Evolutionary conservation across 108 stramenopile species (phyloP).

Genomic region (Chaetoceros tenuissimus): DNA sequence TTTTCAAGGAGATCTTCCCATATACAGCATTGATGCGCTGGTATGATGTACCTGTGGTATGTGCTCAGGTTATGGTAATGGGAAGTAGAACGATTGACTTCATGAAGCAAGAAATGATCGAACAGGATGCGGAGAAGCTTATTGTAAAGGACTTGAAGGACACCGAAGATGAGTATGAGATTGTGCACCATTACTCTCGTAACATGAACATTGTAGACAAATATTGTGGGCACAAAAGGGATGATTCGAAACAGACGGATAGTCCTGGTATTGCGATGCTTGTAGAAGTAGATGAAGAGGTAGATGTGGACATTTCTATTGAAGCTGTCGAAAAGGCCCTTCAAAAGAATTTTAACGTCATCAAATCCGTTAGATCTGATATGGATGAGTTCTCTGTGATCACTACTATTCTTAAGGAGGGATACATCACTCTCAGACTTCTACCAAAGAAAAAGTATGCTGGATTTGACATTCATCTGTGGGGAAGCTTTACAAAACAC

Average conservation of each 20-base stretch:
- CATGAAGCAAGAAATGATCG: not conserved
- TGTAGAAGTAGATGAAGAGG: slow-evolving; percentile 67
- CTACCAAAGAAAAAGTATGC: slow-evolving; percentile 46
- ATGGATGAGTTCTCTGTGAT: slow-evolving; percentile 17
- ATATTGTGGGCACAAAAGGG: slow-evolving; percentile 14
- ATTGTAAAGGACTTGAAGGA: slow-evolving; percentile 24
- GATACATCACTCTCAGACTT: slow-evolving; percentile 46
- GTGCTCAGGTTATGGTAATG: slow-evolving; percentile 18
- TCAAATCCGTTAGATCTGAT: slow-evolving; percentile 20
- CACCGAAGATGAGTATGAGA: slow-evolving; percentile 40
- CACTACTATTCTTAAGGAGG: slow-evolving; percentile 43
- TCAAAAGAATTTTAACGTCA: slow-evolving; percentile 24
- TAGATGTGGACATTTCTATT: slow-evolving; percentile 16
- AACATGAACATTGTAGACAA: slow-evolving; percentile 24
- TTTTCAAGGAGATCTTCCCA: not conserved
- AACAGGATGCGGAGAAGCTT: slow-evolving; percentile 7
- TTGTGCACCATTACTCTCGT: slow-evolving; percentile 60
- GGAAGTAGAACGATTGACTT: slow-evolving; percentile 26
- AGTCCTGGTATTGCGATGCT: slow-evolving; percentile 59
- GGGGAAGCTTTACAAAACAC: slow-evolving; percentile 36
- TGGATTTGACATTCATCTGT: slow-evolving; percentile 56
- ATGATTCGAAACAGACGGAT: slow-evolving; percentile 31
- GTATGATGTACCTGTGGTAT: slow-evolving; percentile 23
- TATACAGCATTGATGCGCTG: slow-evolving; percentile 24
- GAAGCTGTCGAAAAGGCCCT: slow-evolving; percentile 17